Evolutionary conservation across 139 green algal species (phyloP), one percentile per base, ranked within the genome.

Genomic region (Eudorina sp.): DNA sequence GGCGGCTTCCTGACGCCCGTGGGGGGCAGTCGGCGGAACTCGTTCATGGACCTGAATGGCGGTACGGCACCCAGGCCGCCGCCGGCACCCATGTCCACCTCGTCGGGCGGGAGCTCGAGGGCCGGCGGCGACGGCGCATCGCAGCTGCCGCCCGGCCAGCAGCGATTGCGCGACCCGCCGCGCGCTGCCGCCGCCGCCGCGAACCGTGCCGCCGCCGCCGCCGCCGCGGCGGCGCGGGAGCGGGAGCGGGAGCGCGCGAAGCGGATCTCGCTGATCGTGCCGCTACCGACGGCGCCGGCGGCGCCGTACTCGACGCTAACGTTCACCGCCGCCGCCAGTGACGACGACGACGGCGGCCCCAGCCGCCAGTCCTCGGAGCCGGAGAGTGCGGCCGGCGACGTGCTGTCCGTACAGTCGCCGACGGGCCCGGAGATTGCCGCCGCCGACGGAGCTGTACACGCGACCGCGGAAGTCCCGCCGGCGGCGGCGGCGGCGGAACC

Each of bases 191-290:
- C 31, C 64, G 38, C 69, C 16, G 69, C 69, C 69, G 16, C 19
- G 38, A 40, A 36, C 3, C 36, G 16, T 34, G 70, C 19, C 8
- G 41, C 19, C 4, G 70, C 41, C 70, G 41, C 19, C 40, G 70
- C 19, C 43, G 70, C 16, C 38, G 16, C 25, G 23, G 69, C 2
- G 34, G 64, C 64, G 3, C 34, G 34, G 70, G 70, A 79, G 41
- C 70, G 41, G 58, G 58, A 69, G 58, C 58, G 58, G 58, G 58
- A 29, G 58, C 58, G 18, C 13, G 41, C 70, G 21, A 79, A 53
- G 40, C 70, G 70, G 7, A 79, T 79, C 19, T n/a, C 41, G 2
- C 40, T 79, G 29, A 79, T 79, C 40, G 41, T 79, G 40, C 70
- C 70, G 70, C 70, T 79, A 41, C 40, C 40, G 41, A 16, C 41